A percentile compares a stretch with the other conserved stretches of the same genome.
Conservation (phyloP, 179 eudicot species). For the Pouteria campechiana region DNA sequence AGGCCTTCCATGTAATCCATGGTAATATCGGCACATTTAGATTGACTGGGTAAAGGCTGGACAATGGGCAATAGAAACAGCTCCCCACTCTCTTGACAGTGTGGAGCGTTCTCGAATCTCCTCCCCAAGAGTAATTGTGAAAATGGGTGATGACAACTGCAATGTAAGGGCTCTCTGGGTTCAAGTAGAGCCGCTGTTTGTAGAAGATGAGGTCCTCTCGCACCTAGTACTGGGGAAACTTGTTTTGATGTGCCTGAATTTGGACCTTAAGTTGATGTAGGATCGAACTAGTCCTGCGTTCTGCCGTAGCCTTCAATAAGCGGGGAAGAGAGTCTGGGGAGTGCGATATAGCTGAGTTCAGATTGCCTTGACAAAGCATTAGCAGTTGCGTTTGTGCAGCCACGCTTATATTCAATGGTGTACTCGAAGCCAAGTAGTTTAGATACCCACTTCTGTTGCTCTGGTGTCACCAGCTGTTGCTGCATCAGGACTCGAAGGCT, state of each 20-base stretch:
- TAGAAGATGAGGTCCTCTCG: background rate
- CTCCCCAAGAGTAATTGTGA: background rate
- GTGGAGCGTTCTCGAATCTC: background rate
- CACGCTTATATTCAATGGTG: constrained; percentile 1
- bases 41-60: background rate
- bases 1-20: constrained; percentile 4
- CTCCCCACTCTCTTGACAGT: background rate
- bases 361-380: background rate
- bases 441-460: background rate
- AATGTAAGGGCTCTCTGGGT: too few species aligned
- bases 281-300: too few species aligned
- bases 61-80: background rate
- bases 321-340: too few species aligned
- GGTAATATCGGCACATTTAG: background rate
- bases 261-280: background rate
- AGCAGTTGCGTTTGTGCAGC: background rate
- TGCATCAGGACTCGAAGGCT: background rate
- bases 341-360: too few species aligned
- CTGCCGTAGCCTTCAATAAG: too few species aligned
- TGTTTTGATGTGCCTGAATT: background rate
- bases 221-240: too few species aligned
- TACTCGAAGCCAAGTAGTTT: background rate
- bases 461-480: background rate
- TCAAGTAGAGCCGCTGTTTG: background rate
- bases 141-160: background rate